These are phyloP conservation scores for Suillus occidentalis DNA, from an alignment of 768 basidiomycete species.

Conservation along the genomic window DNA sequence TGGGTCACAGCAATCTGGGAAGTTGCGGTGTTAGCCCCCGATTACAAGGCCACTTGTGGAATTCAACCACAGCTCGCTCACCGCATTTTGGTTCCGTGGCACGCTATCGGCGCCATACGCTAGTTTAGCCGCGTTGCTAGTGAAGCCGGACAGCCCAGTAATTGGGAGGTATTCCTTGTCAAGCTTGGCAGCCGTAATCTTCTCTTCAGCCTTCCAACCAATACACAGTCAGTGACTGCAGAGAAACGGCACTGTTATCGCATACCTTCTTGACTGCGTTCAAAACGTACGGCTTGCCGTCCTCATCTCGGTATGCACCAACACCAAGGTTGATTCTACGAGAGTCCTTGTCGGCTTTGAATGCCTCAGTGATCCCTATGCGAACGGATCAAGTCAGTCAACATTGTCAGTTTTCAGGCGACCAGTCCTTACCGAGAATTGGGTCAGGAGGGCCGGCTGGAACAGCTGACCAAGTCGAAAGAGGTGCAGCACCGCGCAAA, in stretches of 20 bases:
- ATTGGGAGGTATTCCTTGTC: constrained; percentile 99
- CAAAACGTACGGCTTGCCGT: constrained; percentile 94
- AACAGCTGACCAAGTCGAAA: constrained; percentile 81
- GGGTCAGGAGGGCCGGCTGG: constrained; percentile 90
- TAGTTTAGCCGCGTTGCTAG: constrained; percentile 81
- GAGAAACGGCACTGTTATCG: constrained; percentile 3
- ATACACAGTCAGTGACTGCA: constrained; percentile 3
- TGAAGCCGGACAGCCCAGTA: constrained; percentile 86
- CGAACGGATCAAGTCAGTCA: constrained; percentile 12
- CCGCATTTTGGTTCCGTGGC: constrained; percentile 69
- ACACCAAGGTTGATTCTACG: constrained; percentile 98
- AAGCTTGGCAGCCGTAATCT: constrained; percentile 58
- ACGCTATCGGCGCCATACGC: constrained; percentile 85
- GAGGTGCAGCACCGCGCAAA: constrained; percentile 37
- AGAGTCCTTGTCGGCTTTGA: constrained; percentile 91
- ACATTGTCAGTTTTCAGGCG: background rate
- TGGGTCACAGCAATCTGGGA: constrained; percentile 81
- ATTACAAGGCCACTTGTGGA: background rate
- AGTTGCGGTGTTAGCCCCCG: constrained; percentile 10
- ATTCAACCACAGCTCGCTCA: constrained; percentile 38
- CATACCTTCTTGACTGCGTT: constrained; percentile 82
- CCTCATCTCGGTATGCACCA: constrained; percentile 91
- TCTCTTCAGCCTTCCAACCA: constrained; percentile 66
- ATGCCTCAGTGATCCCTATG: constrained; percentile 89
- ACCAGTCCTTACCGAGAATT: constrained; percentile 69